phyloP scores from a whole-genome alignment of 2,329 filamentous ascomycete genomes.

The Amauroascus niger region DNA sequence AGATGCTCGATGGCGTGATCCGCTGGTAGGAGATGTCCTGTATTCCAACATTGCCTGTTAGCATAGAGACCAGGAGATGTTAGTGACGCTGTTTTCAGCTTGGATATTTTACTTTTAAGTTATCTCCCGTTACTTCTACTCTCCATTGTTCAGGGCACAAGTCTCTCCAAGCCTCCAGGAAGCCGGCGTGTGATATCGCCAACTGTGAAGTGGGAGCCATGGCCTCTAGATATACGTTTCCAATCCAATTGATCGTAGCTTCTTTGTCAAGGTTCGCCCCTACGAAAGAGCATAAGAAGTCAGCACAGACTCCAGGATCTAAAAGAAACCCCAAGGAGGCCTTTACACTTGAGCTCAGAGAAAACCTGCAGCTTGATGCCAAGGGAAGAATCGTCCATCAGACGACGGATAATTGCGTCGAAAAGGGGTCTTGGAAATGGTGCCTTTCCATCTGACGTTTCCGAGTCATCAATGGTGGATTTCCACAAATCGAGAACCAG shows the following conservation, averaged over 20 bases:
- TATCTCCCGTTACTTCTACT: slow-evolving; percentile 26
- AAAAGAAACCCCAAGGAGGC: slow-evolving; percentile 4
- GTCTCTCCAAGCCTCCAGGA: slow-evolving; percentile 35
- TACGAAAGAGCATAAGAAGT: slow-evolving; percentile 18
- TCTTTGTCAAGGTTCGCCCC: slow-evolving; percentile 34
- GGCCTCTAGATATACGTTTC: slow-evolving; percentile 33
- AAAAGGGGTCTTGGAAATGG: slow-evolving; percentile 29
- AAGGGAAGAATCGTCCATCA: slow-evolving; percentile 24
- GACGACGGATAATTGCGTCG: slow-evolving; percentile 31
- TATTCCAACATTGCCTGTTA: slow-evolving; percentile 2
- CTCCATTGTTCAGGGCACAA: slow-evolving; percentile 38
- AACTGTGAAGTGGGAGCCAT: slow-evolving; percentile 26
- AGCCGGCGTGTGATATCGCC: slow-evolving; percentile 28
- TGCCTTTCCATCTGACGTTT: slow-evolving; percentile 19
- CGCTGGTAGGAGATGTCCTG: slow-evolving; percentile 28
- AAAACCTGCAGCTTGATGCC: slow-evolving; percentile 18
- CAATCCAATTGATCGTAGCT: slow-evolving; percentile 30
- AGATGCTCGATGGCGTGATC: slow-evolving; percentile 31
- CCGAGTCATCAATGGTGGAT: slow-evolving; percentile 30
- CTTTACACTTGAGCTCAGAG: slow-evolving; percentile 31
- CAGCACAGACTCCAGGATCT: neutral
- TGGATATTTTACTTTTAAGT: slow-evolving; percentile 19
- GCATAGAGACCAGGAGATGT: neutral
- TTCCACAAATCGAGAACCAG: slow-evolving; percentile 35
- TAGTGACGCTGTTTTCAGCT: neutral